These are phyloP conservation scores for Epicoccum nigrum DNA, from an alignment of 2,329 filamentous ascomycete species.

Conservation along the genomic window DNA sequence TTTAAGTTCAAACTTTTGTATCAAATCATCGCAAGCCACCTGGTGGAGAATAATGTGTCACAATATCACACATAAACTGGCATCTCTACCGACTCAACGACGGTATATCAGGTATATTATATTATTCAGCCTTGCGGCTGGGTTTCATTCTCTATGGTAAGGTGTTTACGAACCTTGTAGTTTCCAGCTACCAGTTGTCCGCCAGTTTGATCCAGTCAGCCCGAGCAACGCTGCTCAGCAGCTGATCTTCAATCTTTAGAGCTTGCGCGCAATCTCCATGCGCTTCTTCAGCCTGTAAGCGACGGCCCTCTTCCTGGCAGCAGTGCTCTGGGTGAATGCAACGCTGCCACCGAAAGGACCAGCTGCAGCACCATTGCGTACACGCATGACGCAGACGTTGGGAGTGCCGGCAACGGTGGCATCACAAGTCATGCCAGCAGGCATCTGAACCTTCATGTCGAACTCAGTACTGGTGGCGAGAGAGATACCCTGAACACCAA, in stretches of 20 bases:
- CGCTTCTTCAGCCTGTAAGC: conserved; percentile 57
- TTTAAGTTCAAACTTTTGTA: too few species aligned
- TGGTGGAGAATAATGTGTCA: too few species aligned
- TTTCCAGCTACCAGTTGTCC: too few species aligned
- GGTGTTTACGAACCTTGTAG: too few species aligned
- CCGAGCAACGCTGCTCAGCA: background rate
- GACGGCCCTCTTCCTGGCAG: conserved; percentile 66
- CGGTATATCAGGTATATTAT: too few species aligned
- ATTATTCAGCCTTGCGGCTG: too few species aligned
- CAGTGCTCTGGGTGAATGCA: conserved; percentile 66
- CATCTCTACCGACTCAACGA: too few species aligned
- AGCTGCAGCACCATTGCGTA: conserved; percentile 66
- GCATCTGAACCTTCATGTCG: conserved; percentile 68
- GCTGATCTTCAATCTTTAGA: conserved; percentile 14
- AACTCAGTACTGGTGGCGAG: conserved; percentile 66
- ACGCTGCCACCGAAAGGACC: conserved; percentile 72
- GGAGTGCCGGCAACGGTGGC: conserved; percentile 63
- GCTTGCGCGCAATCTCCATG: conserved; percentile 39
- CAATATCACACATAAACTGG: too few species aligned
- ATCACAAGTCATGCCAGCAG: conserved; percentile 70
- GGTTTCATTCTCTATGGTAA: too few species aligned
- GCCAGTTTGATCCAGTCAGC: background rate
- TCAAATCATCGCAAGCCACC: too few species aligned
- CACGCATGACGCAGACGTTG: conserved; percentile 69
- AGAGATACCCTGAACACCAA: conserved; percentile 63